Evolutionary conservation across 257 asterid genomes (phyloP).

Genomic region (Solanum piurae): DNA sequence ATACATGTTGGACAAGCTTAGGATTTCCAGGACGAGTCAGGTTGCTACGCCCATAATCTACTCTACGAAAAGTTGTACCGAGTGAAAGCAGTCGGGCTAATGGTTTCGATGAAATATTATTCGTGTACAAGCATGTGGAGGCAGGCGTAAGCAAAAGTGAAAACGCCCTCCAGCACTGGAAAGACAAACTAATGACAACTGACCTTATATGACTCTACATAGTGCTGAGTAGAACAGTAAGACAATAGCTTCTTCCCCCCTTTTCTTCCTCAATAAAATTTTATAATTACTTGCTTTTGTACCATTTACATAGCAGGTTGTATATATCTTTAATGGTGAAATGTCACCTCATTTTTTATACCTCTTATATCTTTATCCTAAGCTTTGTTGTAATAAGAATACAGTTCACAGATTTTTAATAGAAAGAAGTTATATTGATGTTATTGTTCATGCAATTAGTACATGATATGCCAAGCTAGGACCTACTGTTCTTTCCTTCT

Average conservation of each 20-base stretch:
- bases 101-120: neutral
- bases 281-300: constrained; percentile 2
- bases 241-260: neutral
- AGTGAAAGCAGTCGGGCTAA: neutral
- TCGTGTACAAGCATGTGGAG: neutral
- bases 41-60: neutral
- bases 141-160: neutral
- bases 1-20: neutral
- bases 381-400: constrained; percentile 7
- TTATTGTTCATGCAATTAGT: neutral
- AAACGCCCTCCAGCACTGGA: neutral
- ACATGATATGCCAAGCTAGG: neutral
- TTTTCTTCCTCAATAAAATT: neutral
- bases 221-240: neutral
- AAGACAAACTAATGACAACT: neutral
- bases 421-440: neutral
- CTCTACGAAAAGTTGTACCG: neutral
- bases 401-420: neutral
- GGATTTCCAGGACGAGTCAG: neutral
- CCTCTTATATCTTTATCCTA: neutral
- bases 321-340: neutral
- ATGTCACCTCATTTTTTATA: neutral
- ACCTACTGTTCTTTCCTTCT: neutral
- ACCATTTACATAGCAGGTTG: constrained; percentile 17
- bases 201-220: neutral